Conservation (phyloP, 2,329 filamentous ascomycete genomes). For the Xylariaceae sp. region DNA sequence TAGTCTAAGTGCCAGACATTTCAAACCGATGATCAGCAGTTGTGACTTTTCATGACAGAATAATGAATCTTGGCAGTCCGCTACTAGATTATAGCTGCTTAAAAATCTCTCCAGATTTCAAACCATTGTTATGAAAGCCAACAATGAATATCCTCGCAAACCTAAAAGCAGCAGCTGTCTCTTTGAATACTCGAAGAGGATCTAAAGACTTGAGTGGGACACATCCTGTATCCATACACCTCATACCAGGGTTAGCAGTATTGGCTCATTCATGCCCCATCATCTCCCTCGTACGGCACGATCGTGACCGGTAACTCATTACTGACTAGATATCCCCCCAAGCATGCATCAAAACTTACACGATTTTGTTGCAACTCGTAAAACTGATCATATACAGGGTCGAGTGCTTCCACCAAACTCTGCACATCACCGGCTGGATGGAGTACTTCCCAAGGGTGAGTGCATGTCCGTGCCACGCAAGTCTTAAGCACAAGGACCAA, state of each 20-base stretch:
- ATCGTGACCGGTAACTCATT: not conserved
- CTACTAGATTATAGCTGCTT: too few relatives aligned
- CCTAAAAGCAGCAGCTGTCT: too few relatives aligned
- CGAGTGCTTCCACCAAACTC: not conserved
- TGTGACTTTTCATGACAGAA: too few relatives aligned
- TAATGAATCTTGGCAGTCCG: too few relatives aligned
- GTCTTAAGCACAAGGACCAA: slow-evolving; percentile 1
- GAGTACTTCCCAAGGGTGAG: not conserved
- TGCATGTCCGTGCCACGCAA: not conserved
- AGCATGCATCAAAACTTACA: not conserved
- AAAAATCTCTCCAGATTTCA: too few relatives aligned
- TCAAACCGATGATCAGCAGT: too few relatives aligned
- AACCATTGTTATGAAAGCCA: too few relatives aligned
- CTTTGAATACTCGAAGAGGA: too few relatives aligned
- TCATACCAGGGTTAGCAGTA: not conserved
- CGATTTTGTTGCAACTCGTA: not conserved
- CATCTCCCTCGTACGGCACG: not conserved
- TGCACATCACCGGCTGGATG: slow-evolving; percentile 3
- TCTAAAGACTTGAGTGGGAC: not conserved
- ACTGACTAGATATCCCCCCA: not conserved
- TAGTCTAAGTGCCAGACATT: too few relatives aligned
- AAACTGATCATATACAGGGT: not conserved
- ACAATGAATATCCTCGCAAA: too few relatives aligned
- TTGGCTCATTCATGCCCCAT: not conserved
- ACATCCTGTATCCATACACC: too few relatives aligned